Conservation (phyloP, 176 grass and related monocot genomes). For the Pontederia crassipes region DNA sequence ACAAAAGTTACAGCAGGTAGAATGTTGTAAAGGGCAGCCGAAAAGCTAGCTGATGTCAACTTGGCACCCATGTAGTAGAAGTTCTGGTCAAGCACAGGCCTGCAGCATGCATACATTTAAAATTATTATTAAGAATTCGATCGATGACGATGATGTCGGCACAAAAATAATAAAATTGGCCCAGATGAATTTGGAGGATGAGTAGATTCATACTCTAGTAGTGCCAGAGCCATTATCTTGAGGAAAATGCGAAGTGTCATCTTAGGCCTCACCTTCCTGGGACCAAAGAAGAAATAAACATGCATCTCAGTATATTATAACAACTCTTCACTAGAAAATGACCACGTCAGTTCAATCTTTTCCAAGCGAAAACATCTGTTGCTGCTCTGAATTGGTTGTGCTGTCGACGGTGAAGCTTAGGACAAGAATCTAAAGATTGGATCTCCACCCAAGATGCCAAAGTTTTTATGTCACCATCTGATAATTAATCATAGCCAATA, state of each 20-base stretch:
- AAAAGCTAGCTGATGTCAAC: slow-evolving; percentile 60
- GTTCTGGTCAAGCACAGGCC: slow-evolving; percentile 90
- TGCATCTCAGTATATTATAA: not conserved
- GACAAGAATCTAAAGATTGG: no score
- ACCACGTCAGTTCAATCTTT: no score
- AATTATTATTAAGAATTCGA: no score
- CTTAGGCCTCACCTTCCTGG: slow-evolving; percentile 52
- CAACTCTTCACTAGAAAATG: not conserved
- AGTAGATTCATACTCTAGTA: slow-evolving; percentile 51
- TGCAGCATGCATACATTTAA: slow-evolving; percentile 2
- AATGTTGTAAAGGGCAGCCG: slow-evolving; percentile 63
- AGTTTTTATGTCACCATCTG: no score
- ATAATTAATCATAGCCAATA: no score
- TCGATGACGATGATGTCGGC: no score
- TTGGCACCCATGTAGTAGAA: slow-evolving; percentile 79
- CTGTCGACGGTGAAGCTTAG: no score
- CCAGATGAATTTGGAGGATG: not conserved
- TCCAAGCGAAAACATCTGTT: no score
- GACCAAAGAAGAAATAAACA: not conserved
- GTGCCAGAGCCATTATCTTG: slow-evolving; percentile 55
- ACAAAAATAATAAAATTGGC: not conserved
- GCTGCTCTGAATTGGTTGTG: no score
- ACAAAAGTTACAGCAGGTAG: slow-evolving; percentile 77
- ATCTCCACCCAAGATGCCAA: no score
- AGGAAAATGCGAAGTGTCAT: slow-evolving; percentile 56